Base-by-base conservation (phyloP, 768 basidiomycete genomes). In the Amanita pallidorosea region DNA sequence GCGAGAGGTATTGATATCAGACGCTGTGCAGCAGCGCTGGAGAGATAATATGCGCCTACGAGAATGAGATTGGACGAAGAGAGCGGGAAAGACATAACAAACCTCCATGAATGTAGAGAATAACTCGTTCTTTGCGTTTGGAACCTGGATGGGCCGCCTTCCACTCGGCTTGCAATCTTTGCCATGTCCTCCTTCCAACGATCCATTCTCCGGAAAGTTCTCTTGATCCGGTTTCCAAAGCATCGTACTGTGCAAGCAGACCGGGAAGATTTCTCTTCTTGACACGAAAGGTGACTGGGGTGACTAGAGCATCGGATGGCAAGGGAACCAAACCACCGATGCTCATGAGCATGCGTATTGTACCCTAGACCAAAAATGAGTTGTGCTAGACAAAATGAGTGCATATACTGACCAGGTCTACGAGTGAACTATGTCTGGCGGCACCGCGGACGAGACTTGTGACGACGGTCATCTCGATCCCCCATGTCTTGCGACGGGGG, bases 161-260 rank as follows among this genome's bases (percentile, higher is more conserved):
- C 80, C 88, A 88, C 59, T 94, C 90, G 13, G 75, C 69, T 60
- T 96, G 92, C 56, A 96, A 71, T 25, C 81, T 70, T 55, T 81
- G 82, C 95, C 95, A 99, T 0, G 94, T 79, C 55, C 80, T 80
- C 64, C 86, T 87, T 33, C 90, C 90, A n/a, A 97, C 86, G 20
- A 98, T 83, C 95, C 95, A 99, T 71, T 99, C 95, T 0, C 92
- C 95, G 1, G 81, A 81, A 27, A 99, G 73, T 60, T 94, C 88
- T 4, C 95, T 77, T 7, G 60, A 64, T 31, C 92, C 94, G 8
- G 74, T 74, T 65, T 99, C 95, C 15, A 72, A 61, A 4, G 71
- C 76, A 61, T 98, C 95, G 49, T 77, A 78, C 6, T 81, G 71
- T 5, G 77, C 71, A 13, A 99, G 76, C 48, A 98, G 83, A 12